Base-by-base conservation (phyloP, 352 stramenopile species). In the Paralagenidium karlingii region DNA sequence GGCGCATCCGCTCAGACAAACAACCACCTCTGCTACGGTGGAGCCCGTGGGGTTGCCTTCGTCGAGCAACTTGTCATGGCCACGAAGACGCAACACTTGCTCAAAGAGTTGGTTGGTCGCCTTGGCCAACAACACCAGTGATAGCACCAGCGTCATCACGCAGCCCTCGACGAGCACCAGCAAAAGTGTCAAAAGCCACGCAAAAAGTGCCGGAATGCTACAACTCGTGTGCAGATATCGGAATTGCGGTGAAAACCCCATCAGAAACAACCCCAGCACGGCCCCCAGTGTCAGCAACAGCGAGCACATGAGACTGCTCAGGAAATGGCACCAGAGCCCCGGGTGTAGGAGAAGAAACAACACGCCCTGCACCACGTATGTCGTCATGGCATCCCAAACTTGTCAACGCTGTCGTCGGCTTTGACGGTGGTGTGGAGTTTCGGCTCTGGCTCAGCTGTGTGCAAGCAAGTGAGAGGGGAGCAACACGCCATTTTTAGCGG, bases 121-220 rank as follows among this genome's bases (percentile, higher is more conserved):
- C 45, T 53, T 75, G 10, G 58, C 60, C 39, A 79, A 47, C 36
- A 75, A 47, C 20, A 64, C 42, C 15, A 77, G 55, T 34, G 65
- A 77, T 57, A 68, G 82, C 44, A 86, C 65, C 47, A 86, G 49
- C 36, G 62, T 82, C 34, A 81, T 58, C 16, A 83, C 47, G 52
- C 82, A 82, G 46, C 79, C 80, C 56, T 82, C 66, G 15, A 81
- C 49, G 3, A 86, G 30, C 16, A 78, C 67, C 26, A 82, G 54
- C 34, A 82, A 54, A 22, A 83, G 13, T 8, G 61, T 51, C 18
- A 83, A 36, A 20, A 83, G 34, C 68, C 68, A 86, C n/a, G 68
- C 49, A 15, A 82, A 60, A 30, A 42, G 61, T 9, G 32, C 16
- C 0, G 46, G 34, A 0, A 80, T 45, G 9, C 68, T 67, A 0